Base-by-base conservation (phyloP, 2,329 filamentous ascomycete species). In the Neopestalotiopsis sp. region DNA sequence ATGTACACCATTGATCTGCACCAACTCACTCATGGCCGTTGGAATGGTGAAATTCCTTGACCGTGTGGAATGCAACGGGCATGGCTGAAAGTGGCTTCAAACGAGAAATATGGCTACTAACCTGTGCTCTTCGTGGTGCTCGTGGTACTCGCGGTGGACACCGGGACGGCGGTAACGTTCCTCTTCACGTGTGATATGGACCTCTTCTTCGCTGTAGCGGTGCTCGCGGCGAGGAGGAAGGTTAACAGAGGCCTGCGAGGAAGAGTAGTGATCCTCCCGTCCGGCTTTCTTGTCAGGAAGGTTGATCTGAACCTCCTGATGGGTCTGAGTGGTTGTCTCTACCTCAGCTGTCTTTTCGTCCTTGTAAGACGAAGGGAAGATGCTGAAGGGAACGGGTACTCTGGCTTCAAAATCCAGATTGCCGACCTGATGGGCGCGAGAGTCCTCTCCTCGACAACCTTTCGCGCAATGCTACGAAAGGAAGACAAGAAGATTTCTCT, bases 361-460 rank as follows among this genome's bases (percentile, higher is more conserved):
- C 83, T 92, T 90, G 90, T 98, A 98, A 86, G 94, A 94, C 85
- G 94, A 97, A 88, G 95, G 95, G 91, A 98, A 98, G 92, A 98
- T 93, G 93, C 94, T 98, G 91, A 98, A 97, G 87, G 95, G 95
- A 87, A 98, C 96, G 89, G 95, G 94, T 86, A 98, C 93, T 86
- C 94, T 93, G 87, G 95, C 94, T 93, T 97, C 95, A 96, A 97
- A 98, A 94, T 98, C 95, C 95, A 98, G 95, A 89, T 94, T 98
- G 94, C 87, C 94, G 92, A 92, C 91, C 91, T 92, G 90, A 86
- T 20, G 72, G 77, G 81, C 79, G 80, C 78, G 77, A 80, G 80
- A 82, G 80, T 81, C 76, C 76, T 82, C 81, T 83, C 80, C 81
- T 80, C 77, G 77, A 82, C 81, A 76, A 81, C 81, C 81, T 81